Base-by-base conservation (phyloP, 371 early-diverging fungal species). In the Mucor irregularis region DNA sequence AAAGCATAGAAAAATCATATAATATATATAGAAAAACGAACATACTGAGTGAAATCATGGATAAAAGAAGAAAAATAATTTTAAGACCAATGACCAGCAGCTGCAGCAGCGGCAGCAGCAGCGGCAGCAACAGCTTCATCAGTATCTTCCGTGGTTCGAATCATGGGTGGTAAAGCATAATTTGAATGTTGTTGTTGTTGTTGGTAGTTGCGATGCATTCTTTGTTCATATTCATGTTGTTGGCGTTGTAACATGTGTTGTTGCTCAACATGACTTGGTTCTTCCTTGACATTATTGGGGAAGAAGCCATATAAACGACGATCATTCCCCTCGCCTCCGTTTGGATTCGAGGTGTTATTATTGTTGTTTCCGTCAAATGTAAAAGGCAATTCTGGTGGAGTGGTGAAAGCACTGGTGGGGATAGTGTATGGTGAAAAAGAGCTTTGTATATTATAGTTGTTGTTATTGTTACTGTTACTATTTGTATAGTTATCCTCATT, bases 131-230 rank as follows among this genome's bases (percentile, higher is more conserved):
- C n/a, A 30, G 48, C 24, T 42, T 54, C 43, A 30, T 17, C 25
- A 28, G 55, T 29, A 6, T 56, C 59, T 46, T 59, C 52, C 9
- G 42, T 53, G n/a, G 64, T 50, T 40, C 64, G 44, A 34, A 64
- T 64, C 60, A 64, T 64, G 11, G 64, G 64, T n/a, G n/a, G n/a
- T 33, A 64, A 56, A 19, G 49, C 30, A 43, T 56, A 61, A 17
- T 49, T 47, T n/a, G n/a, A n/a, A n/a, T n/a, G n/a, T 22, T 44
- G 52, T 35, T 43, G 58, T 11, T 52, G 58, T 26, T 56, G 56
- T 30, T 26, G n/a, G 28, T 40, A 46, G n/a, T 21, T 58, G 44
- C 58, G 63, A 10, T 62, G 50, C 33, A 53, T 57, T n/a, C 58
- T 34, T 29, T 57, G 58, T 22, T 52, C 58, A 43, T 62, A 62